Conservation (phyloP, 495 filamentous ascomycete genomes). For the Podospora australis region DNA sequence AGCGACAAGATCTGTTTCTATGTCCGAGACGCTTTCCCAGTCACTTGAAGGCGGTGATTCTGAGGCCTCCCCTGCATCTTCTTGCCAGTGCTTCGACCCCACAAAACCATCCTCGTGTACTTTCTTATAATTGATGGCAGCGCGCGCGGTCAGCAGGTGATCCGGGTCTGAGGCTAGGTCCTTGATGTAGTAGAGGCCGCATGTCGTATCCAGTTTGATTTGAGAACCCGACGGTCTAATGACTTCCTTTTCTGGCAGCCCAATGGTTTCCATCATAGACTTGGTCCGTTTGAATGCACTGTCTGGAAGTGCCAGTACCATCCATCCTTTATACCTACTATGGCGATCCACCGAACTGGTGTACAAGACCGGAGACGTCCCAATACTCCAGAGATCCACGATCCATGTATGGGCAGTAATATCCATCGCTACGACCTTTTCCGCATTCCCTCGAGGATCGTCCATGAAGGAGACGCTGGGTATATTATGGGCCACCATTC, state of each 20-base stretch:
- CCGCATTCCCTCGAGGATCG: slow-evolving; percentile 53
- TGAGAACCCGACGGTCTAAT: background rate
- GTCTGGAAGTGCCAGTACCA: slow-evolving; percentile 39
- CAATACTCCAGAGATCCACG: slow-evolving; percentile 57
- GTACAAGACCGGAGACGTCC: slow-evolving; percentile 11
- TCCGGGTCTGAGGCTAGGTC: slow-evolving; percentile 13
- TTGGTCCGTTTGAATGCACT: slow-evolving; percentile 34
- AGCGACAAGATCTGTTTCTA: no score
- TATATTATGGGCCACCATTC: slow-evolving; percentile 52
- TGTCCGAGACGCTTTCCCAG: background rate
- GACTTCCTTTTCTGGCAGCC: slow-evolving; percentile 21
- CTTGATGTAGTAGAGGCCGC: slow-evolving; percentile 23
- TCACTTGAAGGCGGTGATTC: background rate
- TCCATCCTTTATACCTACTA: slow-evolving; percentile 34
- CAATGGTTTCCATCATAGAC: slow-evolving; percentile 26
- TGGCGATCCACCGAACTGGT: background rate
- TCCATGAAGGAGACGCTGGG: slow-evolving; percentile 70
- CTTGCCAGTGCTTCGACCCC: no score
- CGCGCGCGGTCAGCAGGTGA: no score
- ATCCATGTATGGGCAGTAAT: slow-evolving; percentile 60
- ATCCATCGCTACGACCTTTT: slow-evolving; percentile 67
- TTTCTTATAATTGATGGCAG: no score
- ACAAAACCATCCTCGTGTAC: no score
- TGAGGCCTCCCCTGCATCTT: no score
- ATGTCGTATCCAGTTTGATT: slow-evolving; percentile 17